A percentile compares a stretch with the other conserved stretches of the same genome.
These are phyloP conservation scores for Gossypium rotundifolium DNA, from an alignment of 345 rosid species.

Conservation along the genomic window DNA sequence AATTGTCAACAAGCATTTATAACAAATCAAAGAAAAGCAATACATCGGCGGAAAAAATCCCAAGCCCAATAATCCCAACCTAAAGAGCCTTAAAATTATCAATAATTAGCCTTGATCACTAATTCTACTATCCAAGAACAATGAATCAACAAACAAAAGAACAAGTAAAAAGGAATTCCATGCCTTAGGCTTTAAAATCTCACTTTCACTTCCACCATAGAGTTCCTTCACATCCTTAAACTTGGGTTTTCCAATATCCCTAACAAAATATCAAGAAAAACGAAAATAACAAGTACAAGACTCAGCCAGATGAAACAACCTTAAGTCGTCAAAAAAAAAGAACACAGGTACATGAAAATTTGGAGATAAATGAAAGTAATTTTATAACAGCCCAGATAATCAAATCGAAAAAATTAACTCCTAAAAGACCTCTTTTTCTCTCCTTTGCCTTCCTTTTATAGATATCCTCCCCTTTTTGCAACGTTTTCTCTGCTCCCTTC, in stretches of 20 bases:
- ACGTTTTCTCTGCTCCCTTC: slow-evolving; percentile 5
- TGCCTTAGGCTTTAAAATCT: slow-evolving; percentile 13
- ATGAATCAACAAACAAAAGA: not conserved
- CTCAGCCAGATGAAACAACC: not conserved
- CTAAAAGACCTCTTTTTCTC: not conserved
- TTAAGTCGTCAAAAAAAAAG: not conserved
- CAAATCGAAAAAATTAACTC: not conserved
- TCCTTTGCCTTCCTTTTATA: slow-evolving; percentile 4
- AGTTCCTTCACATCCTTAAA: slow-evolving; percentile 21
- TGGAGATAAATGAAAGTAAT: not conserved
- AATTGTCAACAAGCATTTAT: not conserved
- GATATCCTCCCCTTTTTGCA: not conserved
- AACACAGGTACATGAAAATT: not conserved
- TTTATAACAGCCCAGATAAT: not conserved
- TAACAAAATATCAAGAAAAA: not conserved
- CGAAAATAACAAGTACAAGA: not conserved
- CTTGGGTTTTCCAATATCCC: slow-evolving; percentile 16
- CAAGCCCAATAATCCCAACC: not conserved
- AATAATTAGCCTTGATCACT: slow-evolving; percentile 1
- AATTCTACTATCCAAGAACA: not conserved
- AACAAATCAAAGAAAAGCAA: not conserved
- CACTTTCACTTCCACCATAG: slow-evolving; percentile 3
- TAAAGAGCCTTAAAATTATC: not conserved
- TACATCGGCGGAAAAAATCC: not conserved
- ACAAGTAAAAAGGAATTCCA: slow-evolving; percentile 1